phyloP scores from a whole-genome alignment of 768 basidiomycete species.

The Boletus rubropictus region DNA sequence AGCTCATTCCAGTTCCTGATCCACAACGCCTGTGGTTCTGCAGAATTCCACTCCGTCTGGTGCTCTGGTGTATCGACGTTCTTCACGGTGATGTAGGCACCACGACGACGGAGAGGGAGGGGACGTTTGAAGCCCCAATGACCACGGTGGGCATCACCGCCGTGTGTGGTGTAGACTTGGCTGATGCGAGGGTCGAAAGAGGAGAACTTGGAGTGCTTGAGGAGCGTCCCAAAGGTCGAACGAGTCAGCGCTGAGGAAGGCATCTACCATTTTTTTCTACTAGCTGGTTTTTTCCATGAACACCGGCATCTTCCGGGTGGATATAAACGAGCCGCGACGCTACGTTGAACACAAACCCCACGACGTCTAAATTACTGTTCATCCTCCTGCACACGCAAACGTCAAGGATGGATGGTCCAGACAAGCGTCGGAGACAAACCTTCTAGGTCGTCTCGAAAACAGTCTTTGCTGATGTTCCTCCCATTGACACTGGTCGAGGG shows the following conservation, averaged over 20 bases:
- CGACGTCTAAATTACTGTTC: conserved; percentile 85
- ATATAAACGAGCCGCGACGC: conserved; percentile 20
- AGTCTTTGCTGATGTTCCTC: conserved; percentile 88
- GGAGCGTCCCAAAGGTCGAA: conserved; percentile 69
- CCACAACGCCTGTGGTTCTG: conserved; percentile 60
- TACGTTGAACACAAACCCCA: conserved; percentile 25
- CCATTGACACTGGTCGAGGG: conserved; percentile 85
- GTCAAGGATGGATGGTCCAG: conserved; percentile 74
- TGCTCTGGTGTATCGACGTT: conserved; percentile 67
- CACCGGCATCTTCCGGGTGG: conserved; percentile 23
- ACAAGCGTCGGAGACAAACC: conserved; percentile 75
- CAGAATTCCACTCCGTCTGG: conserved; percentile 73
- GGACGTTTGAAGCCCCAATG: conserved; percentile 87
- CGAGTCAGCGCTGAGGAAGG: conserved; percentile 34
- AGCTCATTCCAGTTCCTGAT: conserved; percentile 64
- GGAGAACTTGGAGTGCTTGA: conserved; percentile 79
- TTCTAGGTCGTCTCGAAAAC: conserved; percentile 68
- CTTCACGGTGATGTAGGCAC: conserved; percentile 59
- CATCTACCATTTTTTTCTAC: conserved; percentile 5
- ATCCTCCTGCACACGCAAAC: conserved; percentile 40
- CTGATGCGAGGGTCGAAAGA: conserved; percentile 69
- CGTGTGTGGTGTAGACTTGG: conserved; percentile 70
- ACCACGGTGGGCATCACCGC: conserved; percentile 67
- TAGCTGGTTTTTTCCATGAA: neutral
- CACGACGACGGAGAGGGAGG: conserved; percentile 57